Base-by-base conservation (phyloP, 2,329 filamentous ascomycete species). In the Fusarium goolgardi region DNA sequence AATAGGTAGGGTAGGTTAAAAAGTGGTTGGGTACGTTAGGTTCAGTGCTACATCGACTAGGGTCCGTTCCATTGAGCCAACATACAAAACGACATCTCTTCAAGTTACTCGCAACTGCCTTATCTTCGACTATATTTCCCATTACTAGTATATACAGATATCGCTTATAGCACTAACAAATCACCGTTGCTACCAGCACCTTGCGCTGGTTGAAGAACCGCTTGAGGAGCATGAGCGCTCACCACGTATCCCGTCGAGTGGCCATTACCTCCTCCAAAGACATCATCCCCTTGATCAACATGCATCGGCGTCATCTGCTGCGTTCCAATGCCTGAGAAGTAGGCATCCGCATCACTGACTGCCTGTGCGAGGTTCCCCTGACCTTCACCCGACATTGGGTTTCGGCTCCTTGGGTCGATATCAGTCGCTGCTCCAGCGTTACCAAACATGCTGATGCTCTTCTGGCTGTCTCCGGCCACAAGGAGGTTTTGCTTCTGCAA, bases 271-370 rank as follows among this genome's bases (percentile, higher is more conserved):
- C 87, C 88, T 21, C 88, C 88, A 75, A 90, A 90, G 16, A 87
- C 70, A 51, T 80, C 87, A 70, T 90, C 90, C 45, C 88, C 83
- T 57, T 84, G 83, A 46, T 90, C 87, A 59, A 94, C 83, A 59
- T 86, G 84, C 86, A 94, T 88, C 18, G 87, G 85, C 6, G 87
- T 88, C 90, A 94, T 91, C 76, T 92, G 90, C 76, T 90, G 87
- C 61, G 82, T 87, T 2, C 90, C 89, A n/a, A 94, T 84, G 44
- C 89, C 91, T 18, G 91, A 90, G 79, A 97, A 98, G 79, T 97
- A 97, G 18, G 90, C 88, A 75, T 97, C 95, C 12, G 94, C 95
- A 55, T 96, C 94, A 73, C 86, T 91, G 35, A 96, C 89, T 2
- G 93, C 93, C 27, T 89, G 87, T 5, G 88, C 84, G 59, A 94